Percentiles rank a stretch among this genome's conserved stretches.
Evolutionary conservation across 2,329 filamentous ascomycete genomes (phyloP).

Genomic region (Coleophoma cylindrospora): DNA sequence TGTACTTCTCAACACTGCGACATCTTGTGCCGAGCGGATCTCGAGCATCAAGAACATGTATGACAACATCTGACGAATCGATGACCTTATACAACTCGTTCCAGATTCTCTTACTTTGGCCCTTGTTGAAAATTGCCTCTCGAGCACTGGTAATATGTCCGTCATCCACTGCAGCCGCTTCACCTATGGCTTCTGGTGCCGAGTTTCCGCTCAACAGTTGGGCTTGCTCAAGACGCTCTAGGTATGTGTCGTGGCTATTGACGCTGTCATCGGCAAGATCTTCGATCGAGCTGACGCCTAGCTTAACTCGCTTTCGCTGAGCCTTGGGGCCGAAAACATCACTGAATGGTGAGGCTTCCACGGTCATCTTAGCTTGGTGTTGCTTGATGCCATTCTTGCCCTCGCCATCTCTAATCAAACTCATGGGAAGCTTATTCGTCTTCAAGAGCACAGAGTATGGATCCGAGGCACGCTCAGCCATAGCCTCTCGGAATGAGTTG

Average conservation of each 20-base stretch:
- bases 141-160: slow-evolving; percentile 57
- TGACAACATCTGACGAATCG: slow-evolving; percentile 90
- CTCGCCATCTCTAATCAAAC: slow-evolving; percentile 75
- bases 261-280: slow-evolving; percentile 78
- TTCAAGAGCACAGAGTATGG: slow-evolving; percentile 95
- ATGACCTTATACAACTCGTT: slow-evolving; percentile 96
- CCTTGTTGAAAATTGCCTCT: slow-evolving; percentile 89
- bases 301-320: slow-evolving; percentile 87
- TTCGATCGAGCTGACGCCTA: slow-evolving; percentile 74
- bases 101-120: slow-evolving; percentile 93
- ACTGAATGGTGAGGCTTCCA: slow-evolving; percentile 79
- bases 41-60: slow-evolving; percentile 89
- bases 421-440: slow-evolving; percentile 96
- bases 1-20: slow-evolving; percentile 86
- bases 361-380: slow-evolving; percentile 88
- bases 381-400: slow-evolving; percentile 82
- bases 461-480: slow-evolving; percentile 84
- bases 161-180: slow-evolving; percentile 33
- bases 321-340: slow-evolving; percentile 92
- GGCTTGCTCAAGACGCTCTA: slow-evolving; percentile 75
- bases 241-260: slow-evolving; percentile 76
- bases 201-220: slow-evolving; percentile 69
- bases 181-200: slow-evolving; percentile 44
- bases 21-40: slow-evolving; percentile 89
- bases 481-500: slow-evolving; percentile 81